Percentiles rank a stretch among this genome's conserved stretches.
phyloP scores from a whole-genome alignment of 139 green algal genomes.

The Chlamydomonas incerta region DNA sequence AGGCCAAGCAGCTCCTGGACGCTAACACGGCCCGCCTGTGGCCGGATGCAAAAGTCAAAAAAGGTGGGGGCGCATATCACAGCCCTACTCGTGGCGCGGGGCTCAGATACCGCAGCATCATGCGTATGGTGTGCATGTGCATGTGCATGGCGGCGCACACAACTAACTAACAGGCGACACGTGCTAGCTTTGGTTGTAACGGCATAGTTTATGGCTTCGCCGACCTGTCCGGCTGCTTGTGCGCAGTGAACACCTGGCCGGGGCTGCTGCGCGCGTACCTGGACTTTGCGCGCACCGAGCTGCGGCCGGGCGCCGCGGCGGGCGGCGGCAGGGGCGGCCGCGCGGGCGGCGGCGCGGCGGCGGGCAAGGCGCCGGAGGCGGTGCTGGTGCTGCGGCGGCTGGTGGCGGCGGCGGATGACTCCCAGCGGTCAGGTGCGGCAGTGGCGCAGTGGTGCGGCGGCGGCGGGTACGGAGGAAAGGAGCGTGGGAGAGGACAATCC shows the following conservation, averaged over 20 bases:
- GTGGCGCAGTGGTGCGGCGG: too few relatives aligned
- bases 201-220: background rate
- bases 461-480: too few relatives aligned
- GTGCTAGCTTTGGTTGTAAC: too few relatives aligned
- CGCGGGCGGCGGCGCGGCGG: background rate
- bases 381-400: background rate
- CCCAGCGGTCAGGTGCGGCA: conserved; percentile 1
- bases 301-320: background rate
- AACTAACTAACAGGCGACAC: too few relatives aligned
- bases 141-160: too few relatives aligned
- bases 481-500: too few relatives aligned
- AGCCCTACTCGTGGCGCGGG: too few relatives aligned
- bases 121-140: too few relatives aligned
- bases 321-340: background rate
- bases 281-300: background rate
- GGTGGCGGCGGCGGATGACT: conserved; percentile 26
- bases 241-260: conserved; percentile 21
- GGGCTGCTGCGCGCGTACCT: background rate
- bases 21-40: conserved; percentile 17
- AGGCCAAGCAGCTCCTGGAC: conserved; percentile 23
- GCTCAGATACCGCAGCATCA: too few relatives aligned
- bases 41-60: conserved; percentile 14
- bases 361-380: background rate
- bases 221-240: background rate
- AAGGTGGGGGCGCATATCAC: conserved; percentile 11